These are phyloP conservation scores for Waltiozyma sp. DNA, from an alignment of 1,139 yeast species.

Conservation along the genomic window DNA sequence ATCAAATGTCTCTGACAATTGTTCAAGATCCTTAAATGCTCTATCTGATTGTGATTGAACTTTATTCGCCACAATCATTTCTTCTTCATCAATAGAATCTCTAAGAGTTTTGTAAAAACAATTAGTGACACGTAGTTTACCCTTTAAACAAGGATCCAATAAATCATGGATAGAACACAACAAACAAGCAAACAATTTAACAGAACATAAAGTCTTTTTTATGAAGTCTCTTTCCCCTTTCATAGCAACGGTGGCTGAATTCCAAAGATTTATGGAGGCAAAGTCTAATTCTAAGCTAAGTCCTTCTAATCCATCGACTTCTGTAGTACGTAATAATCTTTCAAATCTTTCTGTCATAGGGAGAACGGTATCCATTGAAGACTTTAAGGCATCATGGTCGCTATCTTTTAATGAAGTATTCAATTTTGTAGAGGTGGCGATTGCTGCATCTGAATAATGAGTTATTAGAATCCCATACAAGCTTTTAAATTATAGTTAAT, in stretches of 20 bases:
- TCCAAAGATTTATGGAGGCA: constrained; percentile 22
- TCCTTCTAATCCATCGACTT: constrained; percentile 6
- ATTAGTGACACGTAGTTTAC: constrained; percentile 16
- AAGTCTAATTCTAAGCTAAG: constrained; percentile 5
- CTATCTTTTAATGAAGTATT: constrained; percentile 5
- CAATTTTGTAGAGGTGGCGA: constrained; percentile 6
- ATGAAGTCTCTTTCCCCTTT: constrained; percentile 7
- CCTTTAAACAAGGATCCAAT: constrained; percentile 9
- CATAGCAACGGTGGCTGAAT: constrained; percentile 14
- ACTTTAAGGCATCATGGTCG: constrained; percentile 9
- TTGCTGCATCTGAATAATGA: constrained; percentile 9
- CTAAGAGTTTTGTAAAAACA: constrained; percentile 16
- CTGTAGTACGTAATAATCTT: constrained; percentile 11
- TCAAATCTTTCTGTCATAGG: constrained; percentile 16
- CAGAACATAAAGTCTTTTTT: constrained; percentile 8
- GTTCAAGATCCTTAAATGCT: constrained; percentile 10
- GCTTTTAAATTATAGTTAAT: too few relatives aligned
- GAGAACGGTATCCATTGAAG: constrained; percentile 12
- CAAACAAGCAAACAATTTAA: constrained; percentile 19
- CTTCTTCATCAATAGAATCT: constrained; percentile 11
- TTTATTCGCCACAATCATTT: constrained; percentile 7
- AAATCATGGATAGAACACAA: constrained; percentile 19
- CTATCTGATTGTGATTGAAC: constrained; percentile 15
- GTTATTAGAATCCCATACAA: background rate
- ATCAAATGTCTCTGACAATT: constrained; percentile 7